Evolutionary conservation across 192 early-diverging fungal species (phyloP), one percentile per base, ranked within the genome.

Genomic region (Coemansia sp.): DNA sequence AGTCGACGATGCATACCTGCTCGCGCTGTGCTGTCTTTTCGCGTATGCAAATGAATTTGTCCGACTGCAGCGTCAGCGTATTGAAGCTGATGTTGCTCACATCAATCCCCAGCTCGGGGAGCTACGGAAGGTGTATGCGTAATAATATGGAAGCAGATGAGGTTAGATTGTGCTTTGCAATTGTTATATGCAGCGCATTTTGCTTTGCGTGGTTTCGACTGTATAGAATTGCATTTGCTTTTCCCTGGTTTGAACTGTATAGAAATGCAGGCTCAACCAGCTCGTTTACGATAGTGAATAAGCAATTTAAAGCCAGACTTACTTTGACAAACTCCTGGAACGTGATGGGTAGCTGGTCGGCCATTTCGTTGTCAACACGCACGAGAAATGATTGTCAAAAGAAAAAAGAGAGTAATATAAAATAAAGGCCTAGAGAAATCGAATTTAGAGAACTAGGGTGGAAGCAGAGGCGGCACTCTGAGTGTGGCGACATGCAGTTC

Each of bases 311-410:
- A n/a, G 77, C 42, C 13, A 8, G 46, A 61, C 64, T 70, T 89
- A 98, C 96, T 91, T 95, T 94, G 72, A 94, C 90, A 88, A 92
- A 94, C 86, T 98, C 96, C 84, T 98, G 94, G 69, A 98, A 95
- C 76, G 89, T 89, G 78, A 98, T 98, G 61, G 95, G 95, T 65
- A 97, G 84, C 61, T 83, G 73, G 72, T 93, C 93, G 59, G 86
- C 85, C 93, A 93, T 92, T 69, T 68, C 74, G 40, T 67, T n/a
- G 65, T 71, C 65, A 67, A 56, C n/a, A 59, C 46, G 65, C 42
- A 29, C 56, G 27, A 58, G 61, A 59, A 58, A 64, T 56, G 64
- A 40, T 38, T 15, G 42, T 13, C 32, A 70, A 20, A 45, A 34
- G 38, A n/a, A 27, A 31, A 20, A 22, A 32, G 29, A 6, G 41